These are phyloP conservation scores for Sclerotinia minor DNA, from an alignment of 2,329 filamentous ascomycete genomes.

Conservation along the genomic window DNA sequence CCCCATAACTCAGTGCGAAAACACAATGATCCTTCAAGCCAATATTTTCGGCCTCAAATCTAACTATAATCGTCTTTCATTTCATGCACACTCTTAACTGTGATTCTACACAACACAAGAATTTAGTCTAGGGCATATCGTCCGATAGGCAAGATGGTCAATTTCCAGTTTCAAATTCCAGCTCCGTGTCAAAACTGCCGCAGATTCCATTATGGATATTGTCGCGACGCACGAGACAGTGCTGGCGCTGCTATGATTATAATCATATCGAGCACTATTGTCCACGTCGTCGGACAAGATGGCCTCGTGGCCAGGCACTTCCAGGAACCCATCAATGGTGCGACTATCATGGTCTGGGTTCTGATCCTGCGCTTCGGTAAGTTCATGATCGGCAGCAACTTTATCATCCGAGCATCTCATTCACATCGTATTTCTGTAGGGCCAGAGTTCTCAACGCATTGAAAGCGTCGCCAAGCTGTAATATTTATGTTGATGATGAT, in stretches of 20 bases:
- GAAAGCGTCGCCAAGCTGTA: constrained; percentile 32
- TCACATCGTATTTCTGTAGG: constrained; percentile 16
- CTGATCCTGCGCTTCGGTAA: constrained; percentile 27
- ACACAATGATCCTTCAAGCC: not conserved
- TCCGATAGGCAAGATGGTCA: constrained; percentile 1
- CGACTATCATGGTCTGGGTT: constrained; percentile 30
- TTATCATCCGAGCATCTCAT: not conserved
- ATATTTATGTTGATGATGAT: constrained; percentile 32
- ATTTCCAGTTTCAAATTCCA: constrained; percentile 28
- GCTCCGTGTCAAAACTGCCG: constrained; percentile 33
- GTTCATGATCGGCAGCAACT: not conserved
- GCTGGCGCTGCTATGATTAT: constrained; percentile 29
- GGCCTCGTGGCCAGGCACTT: constrained; percentile 27
- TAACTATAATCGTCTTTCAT: no score
- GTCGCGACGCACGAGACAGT: constrained; percentile 28
- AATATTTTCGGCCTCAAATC: not conserved
- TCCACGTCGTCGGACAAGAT: constrained; percentile 26
- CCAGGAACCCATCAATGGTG: constrained; percentile 33
- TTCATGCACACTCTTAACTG: no score
- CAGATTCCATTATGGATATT: constrained; percentile 34
- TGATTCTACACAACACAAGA: not conserved
- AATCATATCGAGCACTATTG: constrained; percentile 36
- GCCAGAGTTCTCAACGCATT: constrained; percentile 31
- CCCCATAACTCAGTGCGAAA: no score
- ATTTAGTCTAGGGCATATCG: not conserved